phyloP scores from a whole-genome alignment of 176 grass and related monocot species.

The Leersia perrieri region DNA sequence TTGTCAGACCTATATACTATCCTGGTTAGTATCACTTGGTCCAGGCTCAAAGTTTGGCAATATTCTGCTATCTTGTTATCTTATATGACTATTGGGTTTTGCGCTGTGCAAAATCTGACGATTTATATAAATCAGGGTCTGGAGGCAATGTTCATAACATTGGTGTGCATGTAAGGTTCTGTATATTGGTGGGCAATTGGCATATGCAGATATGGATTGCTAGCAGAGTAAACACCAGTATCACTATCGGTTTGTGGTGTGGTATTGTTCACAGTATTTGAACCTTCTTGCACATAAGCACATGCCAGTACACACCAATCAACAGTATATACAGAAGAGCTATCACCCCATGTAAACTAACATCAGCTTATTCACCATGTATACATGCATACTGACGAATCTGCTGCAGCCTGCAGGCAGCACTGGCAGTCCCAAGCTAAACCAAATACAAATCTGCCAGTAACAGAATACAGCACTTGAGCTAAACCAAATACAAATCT shows the following conservation, averaged over 20 bases:
- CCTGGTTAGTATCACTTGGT: background rate
- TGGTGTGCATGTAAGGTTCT: background rate
- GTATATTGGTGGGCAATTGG: background rate
- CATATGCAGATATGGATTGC: background rate
- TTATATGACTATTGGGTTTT: background rate
- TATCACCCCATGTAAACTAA: background rate
- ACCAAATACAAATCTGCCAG: background rate
- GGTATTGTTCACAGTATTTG: background rate
- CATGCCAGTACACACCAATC: background rate
- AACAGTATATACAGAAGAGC: constrained; percentile 18
- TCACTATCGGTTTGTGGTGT: background rate
- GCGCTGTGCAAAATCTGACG: background rate
- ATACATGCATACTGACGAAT: background rate
- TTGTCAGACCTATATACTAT: background rate
- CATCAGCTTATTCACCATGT: background rate
- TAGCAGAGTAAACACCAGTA: background rate
- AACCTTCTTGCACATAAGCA: background rate
- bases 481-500: background rate
- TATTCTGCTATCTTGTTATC: background rate
- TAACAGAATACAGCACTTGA: background rate
- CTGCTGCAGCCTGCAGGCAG: background rate
- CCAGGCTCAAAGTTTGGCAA: constrained; percentile 20
- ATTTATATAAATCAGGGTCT: background rate
- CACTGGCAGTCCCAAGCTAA: background rate
- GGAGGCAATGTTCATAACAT: background rate